Evolutionary conservation across 2,329 filamentous ascomycete species (phyloP), one percentile per base, ranked within the genome.

Genomic region (Alternaria sp.): DNA sequence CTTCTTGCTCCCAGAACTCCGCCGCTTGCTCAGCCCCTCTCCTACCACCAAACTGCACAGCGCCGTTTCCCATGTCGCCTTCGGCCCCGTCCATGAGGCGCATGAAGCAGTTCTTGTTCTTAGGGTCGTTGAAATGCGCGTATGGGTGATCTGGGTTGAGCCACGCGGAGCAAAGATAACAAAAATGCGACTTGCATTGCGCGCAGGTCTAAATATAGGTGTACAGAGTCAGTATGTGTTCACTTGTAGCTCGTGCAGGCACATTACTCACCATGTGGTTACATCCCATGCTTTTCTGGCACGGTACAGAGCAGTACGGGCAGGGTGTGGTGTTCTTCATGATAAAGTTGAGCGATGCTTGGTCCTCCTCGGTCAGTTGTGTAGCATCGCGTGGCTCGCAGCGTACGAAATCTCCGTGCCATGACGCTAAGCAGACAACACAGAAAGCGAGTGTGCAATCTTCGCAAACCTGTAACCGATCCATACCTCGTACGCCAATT

Each of bases 81-180:
- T 86, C 88, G 77, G 96, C 92, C 25, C 96, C 81, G 73, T 97
- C 95, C 93, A 94, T 98, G 3, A 99, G 83, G 4, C 92, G 89
- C 84, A 92, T 91, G 72, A 90, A 96, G 75, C 95, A 99, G 0
- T 61, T 62, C 11, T 83, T 82, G 2, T 88, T 91, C 16, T 86
- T 83, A 53, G 82, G 80, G 28, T 87, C 85, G 74, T 97, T 97
- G 82, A 94, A 99, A 78, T 99, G 95, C 56, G 85, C 81, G 74
- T 98, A 98, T 1, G 94, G 94, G 69, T 97, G 95, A 18, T 82
- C 84, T 0, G 91, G 87, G 57, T 90, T 86, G 43, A 99, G 85
- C 91, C 92, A 98, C n/a, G 89, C 86, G 0, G 91, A 90, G 75
- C 95, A 98, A 1, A 98, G 85, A 70, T 98, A 98, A 81, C 95